Percentiles rank a stretch among this genome's conserved stretches.
Conservation (phyloP, 495 filamentous ascomycete genomes). For the Aspergillus cristatus region DNA sequence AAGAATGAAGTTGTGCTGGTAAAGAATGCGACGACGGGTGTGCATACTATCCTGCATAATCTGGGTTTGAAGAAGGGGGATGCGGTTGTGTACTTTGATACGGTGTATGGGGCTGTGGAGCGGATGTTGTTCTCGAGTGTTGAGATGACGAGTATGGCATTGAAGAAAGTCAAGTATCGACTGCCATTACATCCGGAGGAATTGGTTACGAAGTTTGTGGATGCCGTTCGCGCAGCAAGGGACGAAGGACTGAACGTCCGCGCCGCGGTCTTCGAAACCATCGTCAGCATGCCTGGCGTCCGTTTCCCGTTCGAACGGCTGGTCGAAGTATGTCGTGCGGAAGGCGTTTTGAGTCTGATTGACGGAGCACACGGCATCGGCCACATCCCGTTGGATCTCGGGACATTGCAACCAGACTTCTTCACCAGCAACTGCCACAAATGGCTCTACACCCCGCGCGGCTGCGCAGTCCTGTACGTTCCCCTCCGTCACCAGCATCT, state of each 20-base stretch:
- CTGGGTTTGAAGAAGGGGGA: conserved; percentile 51
- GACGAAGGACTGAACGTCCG: conserved; percentile 38
- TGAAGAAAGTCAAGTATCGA: conserved; percentile 34
- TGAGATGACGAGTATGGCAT: conserved; percentile 39
- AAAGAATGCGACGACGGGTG: conserved; percentile 69
- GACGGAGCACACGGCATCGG: conserved; percentile 81
- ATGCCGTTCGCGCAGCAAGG: conserved; percentile 32
- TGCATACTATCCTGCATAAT: conserved; percentile 73
- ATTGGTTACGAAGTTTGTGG: conserved; percentile 43
- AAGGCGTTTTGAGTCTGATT: conserved; percentile 55
- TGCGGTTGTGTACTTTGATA: conserved; percentile 58
- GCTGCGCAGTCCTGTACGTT: conserved; percentile 73
- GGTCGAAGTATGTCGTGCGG: conserved; percentile 49
- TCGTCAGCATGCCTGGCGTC: conserved; percentile 66
- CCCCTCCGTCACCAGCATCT: conserved; percentile 60
- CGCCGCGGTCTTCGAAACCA: conserved; percentile 70
- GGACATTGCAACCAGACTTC: conserved; percentile 64
- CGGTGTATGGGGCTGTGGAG: conserved; percentile 68
- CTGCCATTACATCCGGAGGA: conserved; percentile 55
- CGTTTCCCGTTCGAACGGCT: conserved; percentile 69
- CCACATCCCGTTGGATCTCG: conserved; percentile 60
- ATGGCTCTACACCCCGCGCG: conserved; percentile 82
- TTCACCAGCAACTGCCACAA: conserved; percentile 82
- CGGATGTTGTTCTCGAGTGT: conserved; percentile 59
- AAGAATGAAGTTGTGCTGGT: conserved; percentile 62